Evolutionary conservation across 2,329 filamentous ascomycete species (phyloP).

Genomic region (Chaetothyriales sp.): DNA sequence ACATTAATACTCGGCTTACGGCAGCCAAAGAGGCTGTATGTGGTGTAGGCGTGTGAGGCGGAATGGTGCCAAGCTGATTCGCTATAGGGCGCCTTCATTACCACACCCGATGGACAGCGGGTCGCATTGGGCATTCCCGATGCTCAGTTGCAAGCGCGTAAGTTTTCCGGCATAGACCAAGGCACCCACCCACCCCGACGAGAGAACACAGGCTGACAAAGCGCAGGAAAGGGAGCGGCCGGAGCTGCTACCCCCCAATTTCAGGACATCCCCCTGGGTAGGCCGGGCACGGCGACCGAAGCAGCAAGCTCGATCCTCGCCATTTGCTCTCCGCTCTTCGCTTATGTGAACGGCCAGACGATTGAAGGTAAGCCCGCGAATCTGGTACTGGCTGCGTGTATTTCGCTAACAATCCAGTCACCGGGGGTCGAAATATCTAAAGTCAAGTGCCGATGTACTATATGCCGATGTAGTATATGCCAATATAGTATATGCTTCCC

Average conservation of each 20-base stretch:
- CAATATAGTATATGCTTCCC: too few relatives aligned
- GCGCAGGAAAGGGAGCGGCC: background rate
- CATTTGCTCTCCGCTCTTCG: conserved; percentile 67
- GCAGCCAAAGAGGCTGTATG: conserved; percentile 62
- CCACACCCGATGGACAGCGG: conserved; percentile 60
- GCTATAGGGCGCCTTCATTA: conserved; percentile 47
- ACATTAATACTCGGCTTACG: conserved; percentile 67
- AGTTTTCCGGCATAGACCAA: background rate
- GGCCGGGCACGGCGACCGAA: conserved; percentile 65
- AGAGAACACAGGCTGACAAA: background rate
- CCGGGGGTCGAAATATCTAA: background rate
- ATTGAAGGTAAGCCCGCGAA: background rate
- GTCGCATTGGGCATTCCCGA: conserved; percentile 61
- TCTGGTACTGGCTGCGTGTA: background rate
- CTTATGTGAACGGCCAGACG: conserved; percentile 66
- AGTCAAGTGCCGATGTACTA: background rate
- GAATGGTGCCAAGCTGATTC: background rate
- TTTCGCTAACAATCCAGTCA: background rate
- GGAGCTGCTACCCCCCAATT: conserved; percentile 25
- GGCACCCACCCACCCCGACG: too few relatives aligned
- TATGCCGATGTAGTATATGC: too few relatives aligned
- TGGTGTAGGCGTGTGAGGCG: background rate
- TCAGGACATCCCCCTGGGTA: conserved; percentile 62
- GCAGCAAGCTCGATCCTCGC: conserved; percentile 66
- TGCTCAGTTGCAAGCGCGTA: conserved; percentile 37